Conservation (phyloP, 2,329 filamentous ascomycete genomes). For the Cladophialophora carrionii region DNA sequence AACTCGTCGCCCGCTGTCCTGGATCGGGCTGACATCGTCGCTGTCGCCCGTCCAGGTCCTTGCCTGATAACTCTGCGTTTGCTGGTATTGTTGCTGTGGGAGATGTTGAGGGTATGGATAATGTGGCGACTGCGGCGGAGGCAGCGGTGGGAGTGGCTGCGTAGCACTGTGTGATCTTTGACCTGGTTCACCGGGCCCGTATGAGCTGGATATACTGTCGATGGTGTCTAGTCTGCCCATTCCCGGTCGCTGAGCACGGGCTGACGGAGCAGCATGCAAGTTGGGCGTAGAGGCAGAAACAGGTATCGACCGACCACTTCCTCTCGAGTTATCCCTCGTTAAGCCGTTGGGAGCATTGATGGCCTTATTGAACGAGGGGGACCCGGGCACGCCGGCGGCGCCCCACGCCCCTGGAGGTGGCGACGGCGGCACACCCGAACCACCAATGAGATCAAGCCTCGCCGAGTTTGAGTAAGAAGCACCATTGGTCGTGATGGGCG, state of each 20-base stretch:
- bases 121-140: slow-evolving; percentile 16
- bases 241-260: slow-evolving; percentile 27
- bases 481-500: slow-evolving; percentile 19
- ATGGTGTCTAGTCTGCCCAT: slow-evolving; percentile 36
- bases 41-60: slow-evolving; percentile 16
- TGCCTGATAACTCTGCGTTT: slow-evolving; percentile 14
- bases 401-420: slow-evolving; percentile 33
- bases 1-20: slow-evolving; percentile 5
- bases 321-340: slow-evolving; percentile 30
- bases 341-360: slow-evolving; percentile 30
- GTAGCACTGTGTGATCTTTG: slow-evolving; percentile 23
- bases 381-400: slow-evolving; percentile 30
- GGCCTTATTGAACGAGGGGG: slow-evolving; percentile 34
- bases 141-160: slow-evolving; percentile 15
- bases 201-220: slow-evolving; percentile 31
- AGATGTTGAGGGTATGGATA: slow-evolving; percentile 9
- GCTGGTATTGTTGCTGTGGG: slow-evolving; percentile 11
- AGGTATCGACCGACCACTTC: slow-evolving; percentile 31
- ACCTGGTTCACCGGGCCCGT: slow-evolving; percentile 22
- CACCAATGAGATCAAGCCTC: slow-evolving; percentile 17
- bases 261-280: slow-evolving; percentile 21
- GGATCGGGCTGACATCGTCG: slow-evolving; percentile 8
- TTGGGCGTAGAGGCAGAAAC: slow-evolving; percentile 36
- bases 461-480: slow-evolving; percentile 5
- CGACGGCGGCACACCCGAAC: slow-evolving; percentile 23